Evolutionary conservation across 176 grass and related monocot species (phyloP).

Genomic region (Calamus simplicifolius): DNA sequence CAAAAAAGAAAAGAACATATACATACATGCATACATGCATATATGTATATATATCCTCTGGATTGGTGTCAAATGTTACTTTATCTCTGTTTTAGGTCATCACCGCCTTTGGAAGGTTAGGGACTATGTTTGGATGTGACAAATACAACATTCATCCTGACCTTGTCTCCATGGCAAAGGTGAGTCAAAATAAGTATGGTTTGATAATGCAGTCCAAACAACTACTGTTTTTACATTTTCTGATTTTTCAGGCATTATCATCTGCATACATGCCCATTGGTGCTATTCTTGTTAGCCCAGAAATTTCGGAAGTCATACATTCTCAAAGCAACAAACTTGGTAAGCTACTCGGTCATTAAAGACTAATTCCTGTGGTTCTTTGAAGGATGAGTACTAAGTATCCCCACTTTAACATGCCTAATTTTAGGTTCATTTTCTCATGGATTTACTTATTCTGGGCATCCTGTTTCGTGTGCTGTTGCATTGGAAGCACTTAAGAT

Average conservation of each 20-base stretch:
- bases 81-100: conserved; percentile 50
- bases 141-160: conserved; percentile 83
- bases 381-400: too few relatives aligned
- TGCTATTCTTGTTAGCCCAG: conserved; percentile 77
- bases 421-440: conserved; percentile 85
- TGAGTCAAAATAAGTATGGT: conserved; percentile 8
- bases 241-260: conserved; percentile 70
- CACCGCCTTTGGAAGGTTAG: conserved; percentile 95
- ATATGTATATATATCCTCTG: not conserved
- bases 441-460: conserved; percentile 93
- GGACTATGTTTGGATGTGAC: conserved; percentile 92
- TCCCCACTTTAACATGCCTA: too few relatives aligned
- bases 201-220: not conserved
- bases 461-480: conserved; percentile 85
- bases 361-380: too few relatives aligned
- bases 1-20: conserved; percentile 6
- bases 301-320: conserved; percentile 83
- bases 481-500: conserved; percentile 86
- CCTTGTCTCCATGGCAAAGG: conserved; percentile 85
- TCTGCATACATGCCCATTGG: conserved; percentile 90
- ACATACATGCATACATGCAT: too few relatives aligned
- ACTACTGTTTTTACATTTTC: not conserved
- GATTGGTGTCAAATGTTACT: not conserved
- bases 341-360: conserved; percentile 14
- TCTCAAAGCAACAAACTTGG: conserved; percentile 97